A percentile compares a stretch with the other conserved stretches of the same genome.
These are phyloP conservation scores for Melaleuca alternifolia DNA, from an alignment of 345 rosid genomes.

Conservation along the genomic window DNA sequence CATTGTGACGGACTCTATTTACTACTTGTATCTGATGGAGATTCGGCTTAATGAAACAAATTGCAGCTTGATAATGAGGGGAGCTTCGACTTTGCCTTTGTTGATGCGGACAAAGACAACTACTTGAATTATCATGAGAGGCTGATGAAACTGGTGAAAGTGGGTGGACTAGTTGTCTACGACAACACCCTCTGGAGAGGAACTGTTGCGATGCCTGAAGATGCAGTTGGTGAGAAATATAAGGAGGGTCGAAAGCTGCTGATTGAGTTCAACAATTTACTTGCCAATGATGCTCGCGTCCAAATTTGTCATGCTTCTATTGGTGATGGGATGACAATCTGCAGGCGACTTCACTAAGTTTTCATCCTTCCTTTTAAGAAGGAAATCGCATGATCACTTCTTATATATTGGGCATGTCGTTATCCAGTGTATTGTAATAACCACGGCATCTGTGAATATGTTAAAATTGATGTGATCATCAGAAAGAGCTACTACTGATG, in stretches of 20 bases:
- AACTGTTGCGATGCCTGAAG: slow-evolving; percentile 20
- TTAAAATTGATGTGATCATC: neutral
- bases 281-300: slow-evolving; percentile 45
- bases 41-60: neutral
- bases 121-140: slow-evolving; percentile 33
- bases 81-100: slow-evolving; percentile 38
- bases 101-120: slow-evolving; percentile 39
- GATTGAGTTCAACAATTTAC: slow-evolving; percentile 29
- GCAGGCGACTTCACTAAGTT: slow-evolving; percentile 14
- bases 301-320: slow-evolving; percentile 44
- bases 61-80: slow-evolving; percentile 24
- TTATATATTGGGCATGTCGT: neutral
- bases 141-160: slow-evolving; percentile 25
- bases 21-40: neutral
- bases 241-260: slow-evolving; percentile 8
- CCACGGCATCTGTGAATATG: neutral
- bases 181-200: slow-evolving; percentile 43
- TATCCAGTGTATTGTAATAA: neutral
- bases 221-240: slow-evolving; percentile 1
- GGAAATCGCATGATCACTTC: neutral
- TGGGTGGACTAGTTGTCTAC: slow-evolving; percentile 30
- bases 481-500: neutral
- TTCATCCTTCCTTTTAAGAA: neutral
- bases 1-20: too few species aligned
- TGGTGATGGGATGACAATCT: slow-evolving; percentile 66